Conservation (phyloP, 225 moss, liverwort and hornwort genomes). For the Anthoceros angustus region DNA sequence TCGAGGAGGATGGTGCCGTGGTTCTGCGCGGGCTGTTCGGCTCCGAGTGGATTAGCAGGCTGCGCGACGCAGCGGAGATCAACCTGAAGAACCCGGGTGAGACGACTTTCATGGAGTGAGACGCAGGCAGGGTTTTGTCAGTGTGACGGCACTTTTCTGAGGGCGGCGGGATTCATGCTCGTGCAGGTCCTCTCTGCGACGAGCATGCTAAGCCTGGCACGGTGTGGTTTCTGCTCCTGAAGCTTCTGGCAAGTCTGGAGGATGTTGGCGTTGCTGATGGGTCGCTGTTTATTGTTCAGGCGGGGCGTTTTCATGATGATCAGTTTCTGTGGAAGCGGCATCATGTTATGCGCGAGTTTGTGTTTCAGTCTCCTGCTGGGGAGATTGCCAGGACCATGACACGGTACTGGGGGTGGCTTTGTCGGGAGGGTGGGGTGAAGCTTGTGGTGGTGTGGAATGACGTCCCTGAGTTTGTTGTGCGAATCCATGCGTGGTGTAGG, state of each 20-base stretch:
- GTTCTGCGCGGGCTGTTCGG: slow-evolving; percentile 80
- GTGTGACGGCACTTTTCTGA: not conserved
- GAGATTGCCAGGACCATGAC: slow-evolving; percentile 77
- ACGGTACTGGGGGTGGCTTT: slow-evolving; percentile 30
- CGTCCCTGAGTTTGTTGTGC: not conserved
- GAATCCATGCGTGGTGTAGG: slow-evolving; percentile 17
- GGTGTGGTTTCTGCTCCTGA: slow-evolving; percentile 24
- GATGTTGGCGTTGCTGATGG: not conserved
- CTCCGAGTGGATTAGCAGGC: slow-evolving; percentile 58
- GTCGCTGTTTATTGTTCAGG: slow-evolving; percentile 28
- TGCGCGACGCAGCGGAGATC: slow-evolving; percentile 58
- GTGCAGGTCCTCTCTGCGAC: slow-evolving; percentile 74
- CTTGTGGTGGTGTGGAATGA: not conserved
- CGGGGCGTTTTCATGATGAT: slow-evolving; percentile 96
- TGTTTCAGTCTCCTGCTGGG: slow-evolving; percentile 74
- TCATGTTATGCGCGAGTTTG: slow-evolving; percentile 51
- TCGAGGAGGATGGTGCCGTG: slow-evolving; percentile 80
- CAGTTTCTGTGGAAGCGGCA: slow-evolving; percentile 93
- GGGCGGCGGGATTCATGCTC: not conserved
- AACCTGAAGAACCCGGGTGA: slow-evolving; percentile 79
- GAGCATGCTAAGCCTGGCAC: slow-evolving; percentile 70
- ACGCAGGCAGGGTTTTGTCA: not conserved
- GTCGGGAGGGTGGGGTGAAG: slow-evolving; percentile 5
- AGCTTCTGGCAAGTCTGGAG: slow-evolving; percentile 6
- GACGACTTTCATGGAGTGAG: not conserved